Evolutionary conservation across 2,329 filamentous ascomycete species (phyloP).

Genomic region (Trichoderma guizhouense): DNA sequence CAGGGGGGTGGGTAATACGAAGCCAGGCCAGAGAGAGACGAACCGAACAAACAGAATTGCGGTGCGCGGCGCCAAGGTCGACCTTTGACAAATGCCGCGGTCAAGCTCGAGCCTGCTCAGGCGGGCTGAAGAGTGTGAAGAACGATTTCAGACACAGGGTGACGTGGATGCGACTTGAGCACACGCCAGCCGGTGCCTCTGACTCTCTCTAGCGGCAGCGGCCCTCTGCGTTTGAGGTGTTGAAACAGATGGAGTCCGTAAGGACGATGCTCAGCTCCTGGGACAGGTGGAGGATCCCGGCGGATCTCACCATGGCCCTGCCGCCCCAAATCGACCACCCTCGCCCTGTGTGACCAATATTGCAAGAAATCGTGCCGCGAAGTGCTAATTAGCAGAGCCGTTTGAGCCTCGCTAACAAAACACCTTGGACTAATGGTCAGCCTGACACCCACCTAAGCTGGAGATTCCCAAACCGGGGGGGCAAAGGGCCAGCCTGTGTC

Average conservation of each 20-base stretch:
- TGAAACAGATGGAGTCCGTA: background rate
- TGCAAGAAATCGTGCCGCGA: background rate
- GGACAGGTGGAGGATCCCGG: background rate
- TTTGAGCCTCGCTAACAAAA: background rate
- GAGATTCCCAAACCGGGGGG: conserved; percentile 2
- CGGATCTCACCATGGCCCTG: background rate
- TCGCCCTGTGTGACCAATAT: background rate
- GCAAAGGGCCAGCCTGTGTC: conserved; percentile 1
- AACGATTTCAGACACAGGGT: background rate
- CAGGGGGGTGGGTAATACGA: background rate
- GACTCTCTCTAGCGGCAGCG: conserved; percentile 10
- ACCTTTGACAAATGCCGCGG: background rate
- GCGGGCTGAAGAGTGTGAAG: background rate
- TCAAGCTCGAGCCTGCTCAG: background rate
- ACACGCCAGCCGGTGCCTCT: conserved; percentile 7
- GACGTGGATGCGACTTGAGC: conserved; percentile 2
- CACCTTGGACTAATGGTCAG: background rate
- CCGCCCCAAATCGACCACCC: background rate
- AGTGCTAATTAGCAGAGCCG: background rate
- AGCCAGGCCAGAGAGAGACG: background rate
- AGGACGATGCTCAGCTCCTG: background rate
- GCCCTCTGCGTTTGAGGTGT: conserved; percentile 10
- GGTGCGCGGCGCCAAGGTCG: background rate
- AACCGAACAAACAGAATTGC: background rate
- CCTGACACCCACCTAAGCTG: conserved; percentile 1